Conservation (phyloP, 805 yeast genomes). For the Schwanniomyces occidentalis region DNA sequence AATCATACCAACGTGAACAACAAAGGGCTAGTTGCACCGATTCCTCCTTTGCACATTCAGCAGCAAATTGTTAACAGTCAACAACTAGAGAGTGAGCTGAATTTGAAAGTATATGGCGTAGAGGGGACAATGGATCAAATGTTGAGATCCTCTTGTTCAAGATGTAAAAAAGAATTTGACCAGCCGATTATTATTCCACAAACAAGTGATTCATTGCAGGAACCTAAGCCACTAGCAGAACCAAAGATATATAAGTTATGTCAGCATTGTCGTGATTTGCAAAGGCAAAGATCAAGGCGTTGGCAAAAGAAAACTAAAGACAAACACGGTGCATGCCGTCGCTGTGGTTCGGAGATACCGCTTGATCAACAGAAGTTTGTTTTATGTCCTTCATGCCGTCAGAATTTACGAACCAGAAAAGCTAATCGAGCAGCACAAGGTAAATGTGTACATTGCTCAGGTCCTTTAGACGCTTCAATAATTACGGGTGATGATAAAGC, state of each 20-base stretch:
- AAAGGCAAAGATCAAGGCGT: constrained; percentile 59
- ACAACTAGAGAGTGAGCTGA: constrained; percentile 1
- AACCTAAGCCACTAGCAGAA: constrained; percentile 32
- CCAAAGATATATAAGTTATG: constrained; percentile 55
- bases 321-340: constrained; percentile 61
- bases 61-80: constrained; percentile 33
- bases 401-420: constrained; percentile 53
- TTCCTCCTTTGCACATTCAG: constrained; percentile 46
- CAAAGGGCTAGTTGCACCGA: constrained; percentile 28
- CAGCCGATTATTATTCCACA: constrained; percentile 40
- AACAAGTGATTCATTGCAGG: constrained; percentile 14
- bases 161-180: constrained; percentile 63
- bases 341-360: constrained; percentile 61
- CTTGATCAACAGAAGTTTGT: constrained; percentile 52
- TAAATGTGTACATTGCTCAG: constrained; percentile 68
- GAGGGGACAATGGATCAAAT: constrained; percentile 20
- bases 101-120: constrained; percentile 1
- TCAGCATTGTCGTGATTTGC: constrained; percentile 63
- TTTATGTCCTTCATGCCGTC: constrained; percentile 61
- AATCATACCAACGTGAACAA: constrained; percentile 3
- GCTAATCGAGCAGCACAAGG: constrained; percentile 62
- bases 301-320: constrained; percentile 65
- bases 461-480: constrained; percentile 48
- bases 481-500: constrained; percentile 27
- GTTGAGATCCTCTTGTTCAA: constrained; percentile 44